Base-by-base conservation (phyloP, 129 eudicot species). In the Pulicaria dysenterica region DNA sequence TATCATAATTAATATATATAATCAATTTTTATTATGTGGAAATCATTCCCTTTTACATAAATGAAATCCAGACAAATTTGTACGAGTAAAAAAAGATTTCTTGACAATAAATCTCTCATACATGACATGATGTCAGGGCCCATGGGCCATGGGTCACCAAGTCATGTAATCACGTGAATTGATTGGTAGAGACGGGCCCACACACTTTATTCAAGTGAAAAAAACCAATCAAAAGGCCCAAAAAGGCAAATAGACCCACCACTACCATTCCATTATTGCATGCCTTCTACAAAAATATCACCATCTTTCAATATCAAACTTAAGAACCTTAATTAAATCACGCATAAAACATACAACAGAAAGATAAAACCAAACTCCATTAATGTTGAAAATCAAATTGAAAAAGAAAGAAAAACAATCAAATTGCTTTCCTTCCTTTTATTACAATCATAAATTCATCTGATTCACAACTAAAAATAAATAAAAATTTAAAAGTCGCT, bases 401-500 rank as follows among this genome's bases (percentile, higher is more conserved):
- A 24, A 68, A 63, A 57, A 60, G 55, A 65, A 80, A 77, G 72
- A 46, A 83, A 80, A 80, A 15, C 54, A 61, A 66, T 41, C 14
- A 34, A 50, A 46, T 68, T 68, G 80, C 69, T 79, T 43, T 64
- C 53, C 69, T 43, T 41, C 13, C 54, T 64, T 76, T 75, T 62
- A 77, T 83, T 83, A 62, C 54, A 68, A 43, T 42, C 12, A 46
- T 42, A 58, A 75, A 46, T 13, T 50, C 39, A 17, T 24, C 34
- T 64, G 2, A 59, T 24, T 51, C 57, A 41, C 42, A 48, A 39
- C 9, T 24, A 74, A 61, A n/a, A 39, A 13, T 73, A 67, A 88
- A 60, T 60, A 78, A 74, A 61, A n/a, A 39, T 16, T 73, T 72
- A 88, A 60, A 65, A 80, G 12, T 79, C 84, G 77, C 65, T 78